Conservation (phyloP, 495 filamentous ascomycete species). For the Hypoxylon rickii region DNA sequence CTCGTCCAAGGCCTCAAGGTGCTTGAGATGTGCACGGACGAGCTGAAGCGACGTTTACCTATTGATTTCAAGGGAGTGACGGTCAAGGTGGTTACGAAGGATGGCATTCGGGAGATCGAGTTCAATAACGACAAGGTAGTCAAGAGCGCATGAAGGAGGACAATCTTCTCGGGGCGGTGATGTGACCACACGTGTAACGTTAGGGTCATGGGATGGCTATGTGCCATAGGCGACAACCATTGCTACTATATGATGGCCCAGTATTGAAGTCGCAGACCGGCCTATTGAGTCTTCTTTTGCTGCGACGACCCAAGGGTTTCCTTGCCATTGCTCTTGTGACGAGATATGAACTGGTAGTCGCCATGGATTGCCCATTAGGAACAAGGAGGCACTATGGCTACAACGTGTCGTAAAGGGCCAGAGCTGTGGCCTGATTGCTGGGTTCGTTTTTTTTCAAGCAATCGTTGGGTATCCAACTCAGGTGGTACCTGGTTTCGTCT, state of each 20-base stretch:
- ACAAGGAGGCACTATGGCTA: background rate
- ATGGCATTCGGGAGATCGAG: constrained; percentile 80
- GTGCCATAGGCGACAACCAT: constrained; percentile 11
- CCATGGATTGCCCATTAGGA: background rate
- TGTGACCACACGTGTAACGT: constrained; percentile 32
- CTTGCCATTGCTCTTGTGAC: no score
- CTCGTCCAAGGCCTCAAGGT: constrained; percentile 88
- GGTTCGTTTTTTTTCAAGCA: background rate
- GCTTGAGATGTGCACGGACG: constrained; percentile 90
- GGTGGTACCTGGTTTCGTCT: background rate
- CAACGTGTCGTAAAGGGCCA: background rate
- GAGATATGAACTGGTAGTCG: background rate
- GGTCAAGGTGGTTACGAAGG: constrained; percentile 92
- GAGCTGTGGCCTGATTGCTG: no score
- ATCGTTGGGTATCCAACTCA: background rate
- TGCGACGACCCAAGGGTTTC: constrained; percentile 2
- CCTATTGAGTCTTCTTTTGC: constrained; percentile 7
- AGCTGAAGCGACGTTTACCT: constrained; percentile 92
- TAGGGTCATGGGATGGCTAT: constrained; percentile 22
- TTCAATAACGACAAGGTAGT: constrained; percentile 80
- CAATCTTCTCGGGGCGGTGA: constrained; percentile 5
- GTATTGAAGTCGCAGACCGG: constrained; percentile 16
- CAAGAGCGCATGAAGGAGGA: constrained; percentile 59
- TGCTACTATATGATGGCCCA: constrained; percentile 21
- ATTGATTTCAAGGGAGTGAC: constrained; percentile 96